Percentiles rank a stretch among this genome's conserved stretches.
phyloP scores from a whole-genome alignment of 441 rosid species.

The Eutrema salsugineum region DNA sequence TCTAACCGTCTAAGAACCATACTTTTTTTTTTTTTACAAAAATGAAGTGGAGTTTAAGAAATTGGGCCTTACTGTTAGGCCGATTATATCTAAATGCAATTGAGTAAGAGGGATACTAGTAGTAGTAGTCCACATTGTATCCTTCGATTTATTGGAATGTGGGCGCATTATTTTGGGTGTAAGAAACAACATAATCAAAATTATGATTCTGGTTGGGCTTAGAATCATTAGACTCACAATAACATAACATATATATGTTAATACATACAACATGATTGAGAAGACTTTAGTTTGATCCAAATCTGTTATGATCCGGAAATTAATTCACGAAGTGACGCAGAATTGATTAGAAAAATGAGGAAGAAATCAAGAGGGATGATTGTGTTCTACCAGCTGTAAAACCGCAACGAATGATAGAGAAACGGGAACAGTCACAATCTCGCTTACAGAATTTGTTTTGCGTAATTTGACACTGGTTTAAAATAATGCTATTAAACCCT shows the following conservation, averaged over 20 bases:
- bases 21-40: background rate
- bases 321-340: slow-evolving; percentile 3
- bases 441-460: background rate
- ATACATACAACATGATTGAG: background rate
- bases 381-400: slow-evolving; percentile 26
- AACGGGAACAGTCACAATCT: slow-evolving; percentile 23
- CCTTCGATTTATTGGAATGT: background rate
- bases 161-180: background rate
- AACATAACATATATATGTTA: slow-evolving; percentile 3
- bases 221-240: slow-evolving; percentile 1
- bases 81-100: background rate
- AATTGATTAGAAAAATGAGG: slow-evolving; percentile 15
- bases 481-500: background rate
- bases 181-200: background rate
- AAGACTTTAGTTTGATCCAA: background rate
- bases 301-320: slow-evolving; percentile 20
- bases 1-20: background rate
- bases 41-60: background rate
- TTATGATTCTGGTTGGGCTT: slow-evolving; percentile 8
- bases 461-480: background rate
- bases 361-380: slow-evolving; percentile 22
- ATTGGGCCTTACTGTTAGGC: background rate
- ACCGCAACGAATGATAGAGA: slow-evolving; percentile 13
- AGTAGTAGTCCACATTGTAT: background rate
- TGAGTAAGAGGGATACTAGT: background rate